Evolutionary conservation across 352 stramenopile species (phyloP), one percentile per base, ranked within the genome.

Genomic region (Phytophthora citrophthora): DNA sequence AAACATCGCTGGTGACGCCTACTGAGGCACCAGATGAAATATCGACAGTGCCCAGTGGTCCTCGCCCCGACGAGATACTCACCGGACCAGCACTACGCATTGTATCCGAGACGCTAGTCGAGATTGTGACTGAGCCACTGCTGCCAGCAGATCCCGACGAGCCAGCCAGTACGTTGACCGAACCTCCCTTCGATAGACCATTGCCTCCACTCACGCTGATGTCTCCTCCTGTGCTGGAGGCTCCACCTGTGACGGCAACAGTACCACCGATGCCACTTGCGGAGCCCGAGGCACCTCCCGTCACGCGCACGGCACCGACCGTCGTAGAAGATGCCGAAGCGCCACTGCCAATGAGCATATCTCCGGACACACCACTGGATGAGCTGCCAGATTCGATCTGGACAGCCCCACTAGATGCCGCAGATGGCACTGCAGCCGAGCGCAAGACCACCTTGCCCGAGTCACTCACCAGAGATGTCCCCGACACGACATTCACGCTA

Each of bases 141-240:
- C 13, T 40, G 34, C 34, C 34, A n/a, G 11, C 34, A 15, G 34
- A 40, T 6, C 34, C 34, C 11, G 34, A 56, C 5, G 46, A 24
- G 9, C 53, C 55, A 27, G 31, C 45, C n/a, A 54, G 43, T 15
- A 54, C 41, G 29, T 66, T 72, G 16, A 80, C 69, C 45, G 68
- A 71, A 9, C 72, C 68, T 50, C 68, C 72, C 10, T 55, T 69
- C 51, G 59, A 66, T 41, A 56, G 31, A 32, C 72, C 63, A 20
- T 54, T 76, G 38, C 55, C 55, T 29, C 45, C 34, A 16, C 36
- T 44, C 46, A 64, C 16, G 7, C 31, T n/a, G 56, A 50, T 55
- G 16, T 54, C 38, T 11, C 59, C 59, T 68, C 59, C 59, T 56
- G 59, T 56, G 27, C 44, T 68, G 44, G 15, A 68, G 18, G 49